These are phyloP conservation scores for Geotrichum reessii DNA, from an alignment of 1,139 yeast genomes.

Conservation along the genomic window DNA sequence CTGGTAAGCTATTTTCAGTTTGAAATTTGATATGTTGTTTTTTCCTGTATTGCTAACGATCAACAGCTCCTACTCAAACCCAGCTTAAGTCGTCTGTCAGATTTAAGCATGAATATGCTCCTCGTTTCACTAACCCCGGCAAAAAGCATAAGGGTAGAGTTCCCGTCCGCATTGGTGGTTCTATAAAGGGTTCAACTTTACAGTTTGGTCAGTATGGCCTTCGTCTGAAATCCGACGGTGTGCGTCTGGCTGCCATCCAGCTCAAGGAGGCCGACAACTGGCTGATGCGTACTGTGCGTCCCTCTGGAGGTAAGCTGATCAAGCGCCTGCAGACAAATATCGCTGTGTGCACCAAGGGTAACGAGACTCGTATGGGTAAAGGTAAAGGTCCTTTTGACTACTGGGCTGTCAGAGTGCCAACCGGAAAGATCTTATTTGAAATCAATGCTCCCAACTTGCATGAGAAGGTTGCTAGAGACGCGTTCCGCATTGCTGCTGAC, in stretches of 20 bases:
- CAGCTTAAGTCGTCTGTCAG: slow-evolving; percentile 4
- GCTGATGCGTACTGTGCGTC: slow-evolving; percentile 71
- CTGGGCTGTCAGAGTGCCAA: slow-evolving; percentile 95
- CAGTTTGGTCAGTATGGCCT: slow-evolving; percentile 82
- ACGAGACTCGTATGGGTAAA: slow-evolving; percentile 99
- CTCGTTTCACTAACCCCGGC: slow-evolving; percentile 63
- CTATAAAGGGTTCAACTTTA: slow-evolving; percentile 76
- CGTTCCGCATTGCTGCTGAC: slow-evolving; percentile 84
- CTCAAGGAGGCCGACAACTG: slow-evolving; percentile 87
- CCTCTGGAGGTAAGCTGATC: slow-evolving; percentile 63
- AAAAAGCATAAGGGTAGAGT: slow-evolving; percentile 95
- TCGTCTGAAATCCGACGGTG: slow-evolving; percentile 80
- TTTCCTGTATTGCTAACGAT: not conserved
- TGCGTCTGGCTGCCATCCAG: slow-evolving; percentile 82
- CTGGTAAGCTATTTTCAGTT: slow-evolving; percentile 3
- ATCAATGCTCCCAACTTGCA: slow-evolving; percentile 73
- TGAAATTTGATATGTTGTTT: not conserved
- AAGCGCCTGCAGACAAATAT: slow-evolving; percentile 79
- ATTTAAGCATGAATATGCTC: slow-evolving; percentile 79
- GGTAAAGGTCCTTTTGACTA: slow-evolving; percentile 98
- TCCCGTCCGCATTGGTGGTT: slow-evolving; percentile 91
- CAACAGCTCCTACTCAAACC: slow-evolving; percentile 4
- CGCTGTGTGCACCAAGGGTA: slow-evolving; percentile 94
- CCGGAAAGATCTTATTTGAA: slow-evolving; percentile 90
- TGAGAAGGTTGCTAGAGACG: slow-evolving; percentile 86